phyloP scores from a whole-genome alignment of 257 asterid genomes.

The Plantago elongata region DNA sequence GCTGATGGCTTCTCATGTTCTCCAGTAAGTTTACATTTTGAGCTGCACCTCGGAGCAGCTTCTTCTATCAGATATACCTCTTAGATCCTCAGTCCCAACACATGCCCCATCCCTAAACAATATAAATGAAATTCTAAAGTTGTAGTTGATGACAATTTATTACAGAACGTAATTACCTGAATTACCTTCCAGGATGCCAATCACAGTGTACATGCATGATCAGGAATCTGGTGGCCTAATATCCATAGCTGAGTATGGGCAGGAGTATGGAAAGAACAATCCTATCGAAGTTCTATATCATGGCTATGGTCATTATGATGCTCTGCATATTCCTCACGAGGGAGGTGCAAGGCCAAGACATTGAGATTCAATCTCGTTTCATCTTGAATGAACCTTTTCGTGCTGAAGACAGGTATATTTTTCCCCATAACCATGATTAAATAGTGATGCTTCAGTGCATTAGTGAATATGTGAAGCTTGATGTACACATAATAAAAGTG shows the following conservation, averaged over 20 bases:
- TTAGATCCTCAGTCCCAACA: too few relatives aligned
- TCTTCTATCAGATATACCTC: background rate
- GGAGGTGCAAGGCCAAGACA: constrained; percentile 57
- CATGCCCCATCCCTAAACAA: too few relatives aligned
- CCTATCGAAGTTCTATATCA: constrained; percentile 76
- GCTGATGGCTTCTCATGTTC: constrained; percentile 93
- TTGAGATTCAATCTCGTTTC: constrained; percentile 19
- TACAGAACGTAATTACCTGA: too few relatives aligned
- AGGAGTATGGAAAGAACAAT: constrained; percentile 73
- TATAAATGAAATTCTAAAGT: too few relatives aligned
- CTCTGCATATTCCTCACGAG: constrained; percentile 52
- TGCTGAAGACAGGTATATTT: constrained; percentile 6
- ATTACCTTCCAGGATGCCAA: constrained; percentile 65
- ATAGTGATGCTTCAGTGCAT: too few relatives aligned
- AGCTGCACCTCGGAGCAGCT: background rate
- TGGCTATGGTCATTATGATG: constrained; percentile 92
- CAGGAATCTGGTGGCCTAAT: constrained; percentile 66
- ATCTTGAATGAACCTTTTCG: background rate
- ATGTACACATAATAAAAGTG: too few relatives aligned
- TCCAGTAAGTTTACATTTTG: constrained; percentile 50
- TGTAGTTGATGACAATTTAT: too few relatives aligned
- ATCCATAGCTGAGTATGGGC: constrained; percentile 88
- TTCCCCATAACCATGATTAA: too few relatives aligned
- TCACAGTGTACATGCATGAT: constrained; percentile 80
- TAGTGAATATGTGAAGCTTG: too few relatives aligned